Conservation (phyloP, 805 yeast species). For the Nakazawaea molendinolei region DNA sequence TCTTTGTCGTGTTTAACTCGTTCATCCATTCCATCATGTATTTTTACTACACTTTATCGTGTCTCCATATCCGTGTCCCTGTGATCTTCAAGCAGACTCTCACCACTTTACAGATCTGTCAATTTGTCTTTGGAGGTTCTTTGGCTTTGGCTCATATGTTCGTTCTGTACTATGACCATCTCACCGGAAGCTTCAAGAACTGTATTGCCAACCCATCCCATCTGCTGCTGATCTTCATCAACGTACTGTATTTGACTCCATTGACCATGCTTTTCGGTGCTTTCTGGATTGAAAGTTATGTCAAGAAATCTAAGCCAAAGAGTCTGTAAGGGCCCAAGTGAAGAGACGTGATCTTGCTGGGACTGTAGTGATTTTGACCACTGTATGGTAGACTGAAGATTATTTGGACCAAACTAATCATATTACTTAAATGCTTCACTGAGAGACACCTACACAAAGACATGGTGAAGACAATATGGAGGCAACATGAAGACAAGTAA, state of each 20-base stretch:
- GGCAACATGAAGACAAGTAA: too few species aligned
- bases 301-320: too few species aligned
- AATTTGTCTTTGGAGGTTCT: conserved; percentile 63
- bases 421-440: too few species aligned
- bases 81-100: conserved; percentile 46
- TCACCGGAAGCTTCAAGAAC: conserved; percentile 31
- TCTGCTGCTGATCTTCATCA: conserved; percentile 54
- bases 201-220: conserved; percentile 56
- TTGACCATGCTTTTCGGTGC: conserved; percentile 60
- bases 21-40: conserved; percentile 73
- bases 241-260: conserved; percentile 61
- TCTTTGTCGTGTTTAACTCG: conserved; percentile 74
- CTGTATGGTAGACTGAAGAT: too few species aligned
- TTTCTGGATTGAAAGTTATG: conserved; percentile 56
- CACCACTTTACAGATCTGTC: conserved; percentile 63
- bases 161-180: conserved; percentile 47
- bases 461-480: too few species aligned
- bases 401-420: too few species aligned
- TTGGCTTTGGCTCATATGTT: conserved; percentile 61
- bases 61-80: conserved; percentile 55
- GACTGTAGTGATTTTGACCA: too few species aligned
- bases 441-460: too few species aligned
- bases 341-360: too few species aligned
- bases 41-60: conserved; percentile 56
- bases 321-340: too few species aligned